These are phyloP conservation scores for Solanum habrochaites DNA, from an alignment of 257 asterid genomes.

Conservation along the genomic window DNA sequence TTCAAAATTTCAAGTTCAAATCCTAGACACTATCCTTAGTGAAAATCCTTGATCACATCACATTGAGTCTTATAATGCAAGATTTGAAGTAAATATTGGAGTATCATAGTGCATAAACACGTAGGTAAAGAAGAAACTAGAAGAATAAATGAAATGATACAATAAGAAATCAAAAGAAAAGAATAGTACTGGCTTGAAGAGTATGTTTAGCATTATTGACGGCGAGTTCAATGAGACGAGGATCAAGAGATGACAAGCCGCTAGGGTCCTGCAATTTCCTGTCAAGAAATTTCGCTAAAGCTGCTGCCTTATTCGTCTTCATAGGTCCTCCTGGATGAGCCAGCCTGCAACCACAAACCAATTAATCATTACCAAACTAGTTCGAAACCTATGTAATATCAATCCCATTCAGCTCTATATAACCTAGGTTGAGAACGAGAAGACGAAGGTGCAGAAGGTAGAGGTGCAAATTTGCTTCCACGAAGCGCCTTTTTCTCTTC, in stretches of 20 bases:
- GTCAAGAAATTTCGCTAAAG: slow-evolving; percentile 82
- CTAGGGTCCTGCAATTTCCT: slow-evolving; percentile 79
- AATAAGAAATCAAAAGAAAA: not conserved
- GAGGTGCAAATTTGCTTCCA: slow-evolving; percentile 96
- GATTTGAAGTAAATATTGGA: not conserved
- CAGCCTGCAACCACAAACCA: slow-evolving; percentile 27
- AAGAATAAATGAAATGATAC: not conserved
- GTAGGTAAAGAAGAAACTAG: too few relatives aligned
- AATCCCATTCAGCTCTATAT: not conserved
- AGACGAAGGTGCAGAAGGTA: slow-evolving; percentile 49
- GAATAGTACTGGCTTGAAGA: slow-evolving; percentile 44
- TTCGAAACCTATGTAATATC: not conserved
- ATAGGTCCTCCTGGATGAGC: slow-evolving; percentile 96
- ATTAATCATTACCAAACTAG: not conserved
- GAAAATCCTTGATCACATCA: not conserved
- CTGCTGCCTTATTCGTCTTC: slow-evolving; percentile 96
- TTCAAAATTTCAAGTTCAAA: not conserved
- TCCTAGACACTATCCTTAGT: not conserved
- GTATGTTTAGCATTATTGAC: slow-evolving; percentile 74
- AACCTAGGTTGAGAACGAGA: slow-evolving; percentile 41
- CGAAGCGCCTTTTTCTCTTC: slow-evolving; percentile 85
- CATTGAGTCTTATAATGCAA: not conserved
- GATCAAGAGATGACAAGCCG: slow-evolving; percentile 73
- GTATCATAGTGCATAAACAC: not conserved
- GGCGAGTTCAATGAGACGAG: slow-evolving; percentile 67